Percentiles rank a stretch among this genome's conserved stretches.
Evolutionary conservation across 345 rosid species (phyloP).

Genomic region (Salix viminalis): DNA sequence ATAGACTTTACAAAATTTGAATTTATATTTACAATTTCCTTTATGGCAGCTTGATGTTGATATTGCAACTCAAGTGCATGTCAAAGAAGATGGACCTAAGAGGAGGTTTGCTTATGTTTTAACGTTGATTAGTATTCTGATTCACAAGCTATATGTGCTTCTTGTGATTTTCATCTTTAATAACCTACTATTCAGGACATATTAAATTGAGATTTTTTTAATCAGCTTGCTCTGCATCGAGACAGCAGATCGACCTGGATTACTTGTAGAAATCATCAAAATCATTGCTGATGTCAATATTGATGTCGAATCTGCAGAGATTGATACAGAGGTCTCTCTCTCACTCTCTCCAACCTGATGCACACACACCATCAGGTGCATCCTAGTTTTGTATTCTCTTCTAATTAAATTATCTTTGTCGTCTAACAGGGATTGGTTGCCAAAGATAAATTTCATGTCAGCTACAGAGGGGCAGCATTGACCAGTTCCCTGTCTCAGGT

Average conservation of each 20-base stretch:
- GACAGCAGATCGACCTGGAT: slow-evolving; percentile 96
- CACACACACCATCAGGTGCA: neutral
- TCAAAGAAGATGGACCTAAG: slow-evolving; percentile 82
- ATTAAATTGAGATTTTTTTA: slow-evolving; percentile 4
- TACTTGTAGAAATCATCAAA: slow-evolving; percentile 81
- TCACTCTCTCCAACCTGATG: neutral
- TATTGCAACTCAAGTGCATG: slow-evolving; percentile 65
- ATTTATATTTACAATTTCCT: slow-evolving; percentile 2
- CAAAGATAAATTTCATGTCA: slow-evolving; percentile 87
- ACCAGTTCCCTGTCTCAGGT: slow-evolving; percentile 77
- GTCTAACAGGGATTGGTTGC: slow-evolving; percentile 75
- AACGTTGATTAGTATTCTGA: neutral
- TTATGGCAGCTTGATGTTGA: slow-evolving; percentile 82
- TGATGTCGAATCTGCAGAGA: slow-evolving; percentile 87
- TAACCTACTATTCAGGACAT: neutral
- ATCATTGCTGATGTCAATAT: slow-evolving; percentile 74
- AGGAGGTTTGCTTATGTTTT: slow-evolving; percentile 51
- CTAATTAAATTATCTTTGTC: slow-evolving; percentile 5
- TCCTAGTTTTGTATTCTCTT: neutral
- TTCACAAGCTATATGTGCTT: neutral
- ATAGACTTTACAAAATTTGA: neutral
- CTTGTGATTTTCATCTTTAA: neutral
- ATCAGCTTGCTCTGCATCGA: slow-evolving; percentile 75
- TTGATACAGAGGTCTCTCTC: slow-evolving; percentile 75
- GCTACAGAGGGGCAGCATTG: slow-evolving; percentile 85